phyloP scores from a whole-genome alignment of 202 grass and related monocot genomes.

The Thinopyrum obtusiflorum region DNA sequence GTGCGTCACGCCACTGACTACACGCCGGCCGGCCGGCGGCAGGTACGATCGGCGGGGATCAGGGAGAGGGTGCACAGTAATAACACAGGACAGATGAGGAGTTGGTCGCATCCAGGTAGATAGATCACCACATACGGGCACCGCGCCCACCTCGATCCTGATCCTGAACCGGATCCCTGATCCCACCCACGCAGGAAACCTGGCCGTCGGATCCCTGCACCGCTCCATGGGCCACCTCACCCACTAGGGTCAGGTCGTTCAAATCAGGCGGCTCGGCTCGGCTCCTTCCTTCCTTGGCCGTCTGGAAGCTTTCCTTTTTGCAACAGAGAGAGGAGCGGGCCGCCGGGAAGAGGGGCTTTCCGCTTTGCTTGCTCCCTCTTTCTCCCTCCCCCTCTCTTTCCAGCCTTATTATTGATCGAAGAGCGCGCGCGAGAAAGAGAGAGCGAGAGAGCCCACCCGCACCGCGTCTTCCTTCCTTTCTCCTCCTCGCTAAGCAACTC shows the following conservation, averaged over 20 bases:
- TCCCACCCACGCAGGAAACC: too few species aligned
- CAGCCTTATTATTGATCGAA: neutral
- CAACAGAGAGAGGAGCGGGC: neutral
- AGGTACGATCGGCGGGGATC: neutral
- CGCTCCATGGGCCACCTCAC: neutral
- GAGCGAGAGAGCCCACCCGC: neutral
- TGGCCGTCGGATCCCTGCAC: neutral
- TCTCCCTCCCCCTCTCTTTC: neutral
- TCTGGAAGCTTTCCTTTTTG: neutral
- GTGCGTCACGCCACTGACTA: neutral
- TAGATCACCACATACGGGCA: too few species aligned
- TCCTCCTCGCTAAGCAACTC: constrained; percentile 50
- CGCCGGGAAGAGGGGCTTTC: neutral
- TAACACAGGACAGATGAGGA: too few species aligned
- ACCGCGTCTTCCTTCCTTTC: neutral
- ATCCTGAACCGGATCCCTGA: neutral
- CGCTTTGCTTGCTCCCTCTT: constrained; percentile 20
- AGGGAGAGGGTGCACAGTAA: too few species aligned
- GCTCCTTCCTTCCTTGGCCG: neutral
- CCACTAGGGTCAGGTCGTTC: neutral
- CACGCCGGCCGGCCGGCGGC: neutral
- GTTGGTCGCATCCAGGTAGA: neutral
- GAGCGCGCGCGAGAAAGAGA: neutral
- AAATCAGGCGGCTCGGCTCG: neutral
- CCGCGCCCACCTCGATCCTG: too few species aligned